These are phyloP conservation scores for Cichorium intybus DNA, from an alignment of 140 eudicot genomes.

Conservation along the genomic window DNA sequence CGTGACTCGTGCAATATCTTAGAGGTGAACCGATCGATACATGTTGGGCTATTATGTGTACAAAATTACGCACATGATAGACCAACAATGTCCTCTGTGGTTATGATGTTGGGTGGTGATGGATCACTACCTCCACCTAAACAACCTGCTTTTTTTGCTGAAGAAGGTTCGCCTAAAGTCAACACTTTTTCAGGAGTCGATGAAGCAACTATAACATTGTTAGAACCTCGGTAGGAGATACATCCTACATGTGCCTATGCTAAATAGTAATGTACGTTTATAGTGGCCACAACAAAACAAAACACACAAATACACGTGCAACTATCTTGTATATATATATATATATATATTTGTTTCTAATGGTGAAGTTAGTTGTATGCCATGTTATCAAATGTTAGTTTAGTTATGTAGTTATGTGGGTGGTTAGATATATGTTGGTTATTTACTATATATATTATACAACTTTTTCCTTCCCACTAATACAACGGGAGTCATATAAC, in stretches of 20 bases:
- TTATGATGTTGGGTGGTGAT: slow-evolving; percentile 26
- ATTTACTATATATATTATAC: too few relatives aligned
- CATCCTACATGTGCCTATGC: background rate
- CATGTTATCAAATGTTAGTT: background rate
- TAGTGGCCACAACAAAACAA: background rate
- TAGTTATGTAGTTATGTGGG: too few relatives aligned
- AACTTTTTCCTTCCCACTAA: too few relatives aligned
- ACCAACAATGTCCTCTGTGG: slow-evolving; percentile 28
- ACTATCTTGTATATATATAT: background rate
- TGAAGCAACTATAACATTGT: slow-evolving; percentile 4
- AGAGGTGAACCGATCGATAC: slow-evolving; percentile 15
- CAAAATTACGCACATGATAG: slow-evolving; percentile 34
- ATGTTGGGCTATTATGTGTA: slow-evolving; percentile 29
- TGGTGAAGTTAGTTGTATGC: background rate
- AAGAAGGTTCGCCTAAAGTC: background rate
- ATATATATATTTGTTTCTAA: background rate
- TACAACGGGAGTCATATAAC: too few relatives aligned
- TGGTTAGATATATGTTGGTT: too few relatives aligned
- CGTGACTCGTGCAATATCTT: background rate
- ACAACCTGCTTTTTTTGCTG: slow-evolving; percentile 26
- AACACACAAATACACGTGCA: background rate
- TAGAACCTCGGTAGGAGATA: background rate
- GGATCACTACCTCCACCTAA: slow-evolving; percentile 17
- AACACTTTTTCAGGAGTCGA: background rate
- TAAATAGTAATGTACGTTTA: background rate